Evolutionary conservation across 306 rosid species (phyloP).

Genomic region (Cucurbita ficifolia): DNA sequence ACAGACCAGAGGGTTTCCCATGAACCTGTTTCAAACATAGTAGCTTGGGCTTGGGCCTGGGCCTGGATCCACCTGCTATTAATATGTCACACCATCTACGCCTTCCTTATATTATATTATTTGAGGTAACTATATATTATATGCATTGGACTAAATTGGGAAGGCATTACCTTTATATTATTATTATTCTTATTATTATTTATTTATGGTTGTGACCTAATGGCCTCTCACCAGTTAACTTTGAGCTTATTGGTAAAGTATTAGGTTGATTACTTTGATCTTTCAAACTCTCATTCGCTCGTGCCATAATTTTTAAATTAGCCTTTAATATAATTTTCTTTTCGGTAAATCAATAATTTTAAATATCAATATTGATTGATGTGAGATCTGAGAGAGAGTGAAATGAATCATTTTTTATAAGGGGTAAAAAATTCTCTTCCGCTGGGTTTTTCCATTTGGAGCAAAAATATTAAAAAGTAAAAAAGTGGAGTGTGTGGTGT

Average conservation of each 20-base stretch:
- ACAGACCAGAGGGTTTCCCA: constrained; percentile 51
- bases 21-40: constrained; percentile 32
- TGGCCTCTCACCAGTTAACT: not conserved
- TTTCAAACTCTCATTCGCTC: too few relatives aligned
- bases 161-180: too few relatives aligned
- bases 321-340: too few relatives aligned
- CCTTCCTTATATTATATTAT: too few relatives aligned
- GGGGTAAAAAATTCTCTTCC: not conserved
- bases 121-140: too few relatives aligned
- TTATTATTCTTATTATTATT: too few relatives aligned
- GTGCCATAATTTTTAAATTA: not conserved
- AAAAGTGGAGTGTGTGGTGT: not conserved
- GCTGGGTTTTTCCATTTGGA: not conserved
- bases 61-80: not conserved
- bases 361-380: too few relatives aligned
- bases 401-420: too few relatives aligned
- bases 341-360: too few relatives aligned
- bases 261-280: not conserved
- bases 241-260: not conserved
- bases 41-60: not conserved
- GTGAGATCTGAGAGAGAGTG: too few relatives aligned
- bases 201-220: not conserved
- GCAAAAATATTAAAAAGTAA: not conserved
- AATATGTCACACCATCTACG: too few relatives aligned
- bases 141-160: too few relatives aligned